phyloP scores from a whole-genome alignment of 257 asterid genomes.

The Solanum arcanum region DNA sequence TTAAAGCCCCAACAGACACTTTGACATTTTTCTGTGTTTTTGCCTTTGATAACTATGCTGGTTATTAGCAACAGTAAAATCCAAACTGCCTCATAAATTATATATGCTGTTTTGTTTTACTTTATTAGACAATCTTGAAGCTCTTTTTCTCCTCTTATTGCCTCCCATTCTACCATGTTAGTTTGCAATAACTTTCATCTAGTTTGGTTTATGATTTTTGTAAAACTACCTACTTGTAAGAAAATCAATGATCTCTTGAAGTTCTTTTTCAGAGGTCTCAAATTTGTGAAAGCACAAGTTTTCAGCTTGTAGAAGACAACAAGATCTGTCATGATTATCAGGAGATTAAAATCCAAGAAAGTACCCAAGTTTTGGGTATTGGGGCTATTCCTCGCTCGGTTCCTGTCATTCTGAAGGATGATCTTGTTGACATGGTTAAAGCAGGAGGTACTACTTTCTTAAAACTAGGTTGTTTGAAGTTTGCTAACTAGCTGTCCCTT shows the following conservation, averaged over 20 bases:
- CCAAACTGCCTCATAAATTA: not conserved
- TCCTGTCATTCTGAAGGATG: constrained; percentile 86
- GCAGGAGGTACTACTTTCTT: constrained; percentile 71
- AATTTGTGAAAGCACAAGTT: constrained; percentile 75
- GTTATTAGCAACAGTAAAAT: not conserved
- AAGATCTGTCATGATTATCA: constrained; percentile 89
- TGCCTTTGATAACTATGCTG: not conserved
- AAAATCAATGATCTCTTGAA: not conserved
- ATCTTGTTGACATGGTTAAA: constrained; percentile 90
- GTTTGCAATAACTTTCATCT: not conserved
- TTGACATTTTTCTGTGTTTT: not conserved
- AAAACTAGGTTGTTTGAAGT: not conserved
- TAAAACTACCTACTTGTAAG: not conserved
- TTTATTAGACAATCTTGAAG: not conserved
- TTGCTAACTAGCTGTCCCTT: not conserved
- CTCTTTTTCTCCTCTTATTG: not conserved
- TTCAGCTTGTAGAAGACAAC: constrained; percentile 68
- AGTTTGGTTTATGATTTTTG: not conserved
- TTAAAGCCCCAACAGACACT: not conserved
- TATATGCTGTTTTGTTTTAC: not conserved
- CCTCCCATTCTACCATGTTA: not conserved
- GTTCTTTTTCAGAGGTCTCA: constrained; percentile 13
- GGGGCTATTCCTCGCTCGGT: constrained; percentile 98
- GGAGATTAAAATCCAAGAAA: constrained; percentile 95
- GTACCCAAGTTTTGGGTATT: constrained; percentile 89